Conservation (phyloP, 768 basidiomycete genomes). For the Dictyophora rubrovolvata region DNA sequence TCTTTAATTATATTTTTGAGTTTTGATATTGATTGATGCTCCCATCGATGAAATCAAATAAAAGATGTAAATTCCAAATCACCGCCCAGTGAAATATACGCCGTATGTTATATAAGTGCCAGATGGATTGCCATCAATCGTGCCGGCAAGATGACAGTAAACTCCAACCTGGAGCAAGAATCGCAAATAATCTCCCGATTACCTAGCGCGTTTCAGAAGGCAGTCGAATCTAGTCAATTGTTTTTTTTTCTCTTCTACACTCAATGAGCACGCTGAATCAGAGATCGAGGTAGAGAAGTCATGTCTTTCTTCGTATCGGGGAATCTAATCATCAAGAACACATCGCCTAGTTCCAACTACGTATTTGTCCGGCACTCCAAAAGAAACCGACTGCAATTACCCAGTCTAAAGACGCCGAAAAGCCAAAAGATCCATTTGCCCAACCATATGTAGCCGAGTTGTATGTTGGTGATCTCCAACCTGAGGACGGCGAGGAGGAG, state of each 20-base stretch:
- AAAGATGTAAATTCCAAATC: too few relatives aligned
- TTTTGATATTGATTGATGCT: too few relatives aligned
- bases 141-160: neutral
- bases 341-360: conserved; percentile 64
- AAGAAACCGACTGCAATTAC: conserved; percentile 56
- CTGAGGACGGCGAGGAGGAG: conserved; percentile 51
- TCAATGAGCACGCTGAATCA: conserved; percentile 47
- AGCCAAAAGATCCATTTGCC: conserved; percentile 53
- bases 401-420: conserved; percentile 25
- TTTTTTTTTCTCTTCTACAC: conserved; percentile 71
- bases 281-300: conserved; percentile 47
- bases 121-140: too few relatives aligned
- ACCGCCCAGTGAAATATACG: too few relatives aligned
- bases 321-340: neutral
- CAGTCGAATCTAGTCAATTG: conserved; percentile 53
- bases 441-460: conserved; percentile 77
- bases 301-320: conserved; percentile 9
- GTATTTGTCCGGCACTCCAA: conserved; percentile 75
- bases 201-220: conserved; percentile 45
- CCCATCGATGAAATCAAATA: too few relatives aligned
- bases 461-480: conserved; percentile 48
- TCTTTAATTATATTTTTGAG: too few relatives aligned
- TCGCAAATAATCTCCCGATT: conserved; percentile 47
- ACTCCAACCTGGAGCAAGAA: neutral
- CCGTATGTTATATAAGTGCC: too few relatives aligned